A percentile compares a stretch with the other conserved stretches of the same genome.
Evolutionary conservation across 805 yeast species (phyloP).

Genomic region (Starmerella riodocensis): DNA sequence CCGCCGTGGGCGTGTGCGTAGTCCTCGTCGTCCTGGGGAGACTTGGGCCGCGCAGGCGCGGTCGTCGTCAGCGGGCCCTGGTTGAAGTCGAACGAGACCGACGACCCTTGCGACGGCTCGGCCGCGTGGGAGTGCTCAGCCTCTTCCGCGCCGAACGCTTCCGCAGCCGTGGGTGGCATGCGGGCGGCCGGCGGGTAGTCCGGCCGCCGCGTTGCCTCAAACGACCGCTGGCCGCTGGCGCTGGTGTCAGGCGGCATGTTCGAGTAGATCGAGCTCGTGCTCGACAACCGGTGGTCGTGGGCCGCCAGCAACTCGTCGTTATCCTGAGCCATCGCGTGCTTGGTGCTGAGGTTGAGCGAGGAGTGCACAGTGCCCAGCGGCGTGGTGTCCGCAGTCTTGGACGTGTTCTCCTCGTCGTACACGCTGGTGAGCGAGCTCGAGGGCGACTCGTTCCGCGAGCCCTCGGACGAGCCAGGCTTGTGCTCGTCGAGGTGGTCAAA

Average conservation of each 20-base stretch:
- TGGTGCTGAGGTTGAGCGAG: neutral
- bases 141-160: too few species aligned
- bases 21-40: too few species aligned
- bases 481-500: too few species aligned
- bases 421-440: neutral
- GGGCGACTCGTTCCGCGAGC: too few species aligned
- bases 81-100: conserved; percentile 12
- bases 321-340: neutral
- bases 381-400: neutral
- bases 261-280: conserved; percentile 13
- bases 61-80: conserved; percentile 4
- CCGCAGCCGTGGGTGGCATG: too few species aligned
- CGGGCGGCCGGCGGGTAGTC: too few species aligned
- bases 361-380: neutral
- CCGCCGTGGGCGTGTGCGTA: too few species aligned
- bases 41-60: too few species aligned
- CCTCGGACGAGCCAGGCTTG: too few species aligned
- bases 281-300: conserved; percentile 2
- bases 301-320: conserved; percentile 3
- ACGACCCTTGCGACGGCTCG: conserved; percentile 5
- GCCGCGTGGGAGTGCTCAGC: too few species aligned
- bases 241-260: neutral
- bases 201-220: too few species aligned
- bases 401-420: neutral
- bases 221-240: neutral